These are phyloP conservation scores for Botrytis paeoniae DNA, from an alignment of 2,329 filamentous ascomycete species.

Conservation along the genomic window DNA sequence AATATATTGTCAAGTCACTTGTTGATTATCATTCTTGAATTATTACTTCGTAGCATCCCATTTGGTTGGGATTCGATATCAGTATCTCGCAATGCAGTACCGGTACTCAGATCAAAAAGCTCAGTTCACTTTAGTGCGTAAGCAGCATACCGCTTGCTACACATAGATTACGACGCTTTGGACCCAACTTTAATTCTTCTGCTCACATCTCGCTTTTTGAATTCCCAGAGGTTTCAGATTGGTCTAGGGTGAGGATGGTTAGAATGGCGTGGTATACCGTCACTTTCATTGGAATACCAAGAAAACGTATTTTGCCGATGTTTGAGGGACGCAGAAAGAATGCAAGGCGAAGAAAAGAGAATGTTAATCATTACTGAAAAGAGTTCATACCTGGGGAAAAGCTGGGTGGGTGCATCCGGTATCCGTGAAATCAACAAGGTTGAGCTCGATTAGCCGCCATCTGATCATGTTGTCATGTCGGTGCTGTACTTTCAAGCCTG, in stretches of 20 bases:
- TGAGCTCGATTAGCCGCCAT: background rate
- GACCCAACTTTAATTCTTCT: background rate
- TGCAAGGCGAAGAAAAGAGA: background rate
- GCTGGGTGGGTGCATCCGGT: background rate
- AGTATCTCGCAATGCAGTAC: background rate
- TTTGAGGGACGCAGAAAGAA: background rate
- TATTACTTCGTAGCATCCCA: background rate
- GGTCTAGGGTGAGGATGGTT: background rate
- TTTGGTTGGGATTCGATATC: background rate
- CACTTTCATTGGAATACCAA: background rate
- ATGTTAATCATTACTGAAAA: background rate
- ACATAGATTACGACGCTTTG: conserved; percentile 4
- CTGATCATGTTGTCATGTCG: background rate
- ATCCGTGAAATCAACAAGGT: background rate
- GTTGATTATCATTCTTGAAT: background rate
- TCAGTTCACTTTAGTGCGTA: background rate
- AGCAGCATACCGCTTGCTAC: background rate
- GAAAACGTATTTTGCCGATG: background rate
- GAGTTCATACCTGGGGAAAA: background rate
- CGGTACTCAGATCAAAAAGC: background rate
- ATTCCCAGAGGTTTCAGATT: background rate
- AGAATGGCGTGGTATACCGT: background rate
- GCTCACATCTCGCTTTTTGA: background rate
- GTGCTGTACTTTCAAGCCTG: background rate
- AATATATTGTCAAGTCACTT: background rate